These are phyloP conservation scores for Gossypium longicalyx DNA, from an alignment of 345 rosid species.

Conservation along the genomic window DNA sequence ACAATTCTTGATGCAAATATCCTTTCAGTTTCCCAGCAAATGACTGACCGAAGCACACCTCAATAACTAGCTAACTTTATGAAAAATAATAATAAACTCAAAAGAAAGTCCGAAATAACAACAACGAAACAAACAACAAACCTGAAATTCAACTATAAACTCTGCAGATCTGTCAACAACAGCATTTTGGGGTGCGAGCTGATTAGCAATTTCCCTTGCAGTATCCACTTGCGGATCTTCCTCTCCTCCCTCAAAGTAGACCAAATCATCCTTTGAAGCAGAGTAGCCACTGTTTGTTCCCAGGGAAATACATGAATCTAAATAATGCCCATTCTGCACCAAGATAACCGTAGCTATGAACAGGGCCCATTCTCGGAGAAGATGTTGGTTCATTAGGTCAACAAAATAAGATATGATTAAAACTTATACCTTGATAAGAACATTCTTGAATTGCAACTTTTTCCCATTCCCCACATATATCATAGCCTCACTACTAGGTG, in stretches of 20 bases:
- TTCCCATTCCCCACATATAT: constrained; percentile 77
- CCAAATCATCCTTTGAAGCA: constrained; percentile 61
- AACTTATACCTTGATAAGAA: constrained; percentile 61
- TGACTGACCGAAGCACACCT: background rate
- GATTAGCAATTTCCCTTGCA: constrained; percentile 35
- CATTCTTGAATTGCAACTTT: constrained; percentile 77
- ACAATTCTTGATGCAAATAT: background rate
- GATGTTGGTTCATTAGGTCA: background rate
- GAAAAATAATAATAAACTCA: background rate
- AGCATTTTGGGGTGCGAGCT: constrained; percentile 36
- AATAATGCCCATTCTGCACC: constrained; percentile 68
- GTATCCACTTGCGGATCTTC: constrained; percentile 30
- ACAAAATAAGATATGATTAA: background rate
- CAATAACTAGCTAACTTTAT: background rate
- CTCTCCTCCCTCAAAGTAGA: constrained; percentile 51
- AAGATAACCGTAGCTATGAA: constrained; percentile 15
- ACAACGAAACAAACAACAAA: constrained; percentile 2
- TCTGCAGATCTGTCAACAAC: constrained; percentile 49
- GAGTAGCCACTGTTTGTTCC: constrained; percentile 80
- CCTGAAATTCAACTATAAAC: constrained; percentile 81
- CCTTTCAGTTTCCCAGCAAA: background rate
- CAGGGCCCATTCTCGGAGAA: constrained; percentile 4
- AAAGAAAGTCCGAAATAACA: background rate
- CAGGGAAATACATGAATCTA: constrained; percentile 85
- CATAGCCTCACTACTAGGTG: constrained; percentile 64